Conservation (phyloP, 208 protist species). For the Entamoeba dispar region DNA sequence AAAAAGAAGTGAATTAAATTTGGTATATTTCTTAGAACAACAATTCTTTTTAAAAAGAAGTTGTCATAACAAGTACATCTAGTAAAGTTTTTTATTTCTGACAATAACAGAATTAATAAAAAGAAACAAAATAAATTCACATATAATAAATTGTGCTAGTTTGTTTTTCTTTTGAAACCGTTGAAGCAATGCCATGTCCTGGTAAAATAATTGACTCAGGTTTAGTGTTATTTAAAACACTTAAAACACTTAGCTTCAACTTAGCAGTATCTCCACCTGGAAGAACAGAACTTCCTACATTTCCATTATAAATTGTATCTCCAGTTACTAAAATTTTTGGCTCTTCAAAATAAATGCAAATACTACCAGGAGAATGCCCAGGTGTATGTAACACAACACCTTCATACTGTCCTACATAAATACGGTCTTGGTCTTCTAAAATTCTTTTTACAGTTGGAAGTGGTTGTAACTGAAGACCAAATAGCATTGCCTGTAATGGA, state of each 20-base stretch:
- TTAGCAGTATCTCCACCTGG: neutral
- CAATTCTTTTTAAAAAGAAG: too few relatives aligned
- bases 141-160: neutral
- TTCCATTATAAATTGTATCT: conserved; percentile 6
- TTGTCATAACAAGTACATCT: too few relatives aligned
- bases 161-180: neutral
- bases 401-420: neutral
- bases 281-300: neutral
- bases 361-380: conserved; percentile 6
- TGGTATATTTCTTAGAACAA: too few relatives aligned
- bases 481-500: neutral
- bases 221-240: neutral
- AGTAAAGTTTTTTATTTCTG: too few relatives aligned
- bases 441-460: neutral
- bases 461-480: neutral
- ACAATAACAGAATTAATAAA: too few relatives aligned
- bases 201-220: neutral
- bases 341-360: conserved; percentile 2
- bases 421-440: neutral
- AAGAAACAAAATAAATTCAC: neutral
- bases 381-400: neutral
- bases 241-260: neutral
- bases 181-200: neutral
- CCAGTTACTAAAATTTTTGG: neutral
- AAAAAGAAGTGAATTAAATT: too few relatives aligned